phyloP scores from a whole-genome alignment of 108 stramenopile genomes.

The Hondaea fermentalgiana region DNA sequence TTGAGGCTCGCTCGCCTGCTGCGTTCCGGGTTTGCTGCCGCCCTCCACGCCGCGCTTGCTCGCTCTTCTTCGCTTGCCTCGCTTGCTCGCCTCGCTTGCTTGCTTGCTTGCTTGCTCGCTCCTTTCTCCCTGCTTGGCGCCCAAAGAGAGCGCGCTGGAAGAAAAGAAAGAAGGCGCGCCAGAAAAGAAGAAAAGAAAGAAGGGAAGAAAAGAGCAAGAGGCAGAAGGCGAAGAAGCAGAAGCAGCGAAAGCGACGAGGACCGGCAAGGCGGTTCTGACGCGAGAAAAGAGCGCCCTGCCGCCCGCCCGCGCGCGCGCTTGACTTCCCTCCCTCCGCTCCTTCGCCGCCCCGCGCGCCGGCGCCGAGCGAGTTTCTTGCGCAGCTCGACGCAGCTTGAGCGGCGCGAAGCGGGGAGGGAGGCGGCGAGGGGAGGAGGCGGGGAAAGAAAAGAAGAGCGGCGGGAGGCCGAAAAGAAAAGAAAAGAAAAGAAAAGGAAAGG shows the following conservation, averaged over 20 bases:
- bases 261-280: too few relatives aligned
- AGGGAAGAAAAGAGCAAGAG: background rate
- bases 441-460: too few relatives aligned
- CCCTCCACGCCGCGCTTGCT: background rate
- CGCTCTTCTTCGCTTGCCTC: background rate
- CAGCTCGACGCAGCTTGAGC: background rate
- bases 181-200: background rate
- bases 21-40: background rate
- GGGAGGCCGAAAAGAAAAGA: too few relatives aligned
- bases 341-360: too few relatives aligned
- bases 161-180: background rate
- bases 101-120: too few relatives aligned
- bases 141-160: background rate
- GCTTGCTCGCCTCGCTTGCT: background rate
- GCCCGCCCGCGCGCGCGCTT: background rate
- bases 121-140: background rate
- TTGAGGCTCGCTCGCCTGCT: background rate
- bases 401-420: background rate
- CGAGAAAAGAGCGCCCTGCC: background rate
- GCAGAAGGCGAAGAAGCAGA: too few relatives aligned
- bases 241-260: background rate
- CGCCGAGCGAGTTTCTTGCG: too few relatives aligned
- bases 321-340: too few relatives aligned
- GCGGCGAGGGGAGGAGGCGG: too few relatives aligned
- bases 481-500: too few relatives aligned